Percentiles rank a stretch among this genome's conserved stretches.
These are phyloP conservation scores for Fusarium oxysporum DNA, from an alignment of 2,329 filamentous ascomycete genomes.

Conservation along the genomic window DNA sequence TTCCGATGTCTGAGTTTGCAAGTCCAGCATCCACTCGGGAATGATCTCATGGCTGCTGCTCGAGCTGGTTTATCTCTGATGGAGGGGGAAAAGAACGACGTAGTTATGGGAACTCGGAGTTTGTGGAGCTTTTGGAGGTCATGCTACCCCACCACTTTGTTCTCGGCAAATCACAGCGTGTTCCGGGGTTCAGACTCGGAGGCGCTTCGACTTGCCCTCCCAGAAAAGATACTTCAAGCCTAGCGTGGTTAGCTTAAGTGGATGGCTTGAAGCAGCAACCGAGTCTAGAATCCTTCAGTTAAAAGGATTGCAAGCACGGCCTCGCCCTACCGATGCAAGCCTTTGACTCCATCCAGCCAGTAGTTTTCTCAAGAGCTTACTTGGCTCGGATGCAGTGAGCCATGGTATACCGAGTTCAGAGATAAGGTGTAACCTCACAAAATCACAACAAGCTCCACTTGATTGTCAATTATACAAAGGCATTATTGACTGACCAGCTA, in stretches of 20 bases:
- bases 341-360: background rate
- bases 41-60: background rate
- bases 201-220: background rate
- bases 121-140: background rate
- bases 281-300: background rate
- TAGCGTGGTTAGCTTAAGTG: background rate
- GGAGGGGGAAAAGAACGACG: background rate
- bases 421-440: background rate
- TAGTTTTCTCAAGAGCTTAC: background rate
- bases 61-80: too few relatives aligned
- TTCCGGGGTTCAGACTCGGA: background rate
- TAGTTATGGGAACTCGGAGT: background rate
- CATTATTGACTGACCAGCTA: background rate
- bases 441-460: background rate
- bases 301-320: background rate
- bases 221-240: background rate
- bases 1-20: slow-evolving; percentile 5
- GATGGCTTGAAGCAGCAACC: background rate
- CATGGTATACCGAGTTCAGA: background rate
- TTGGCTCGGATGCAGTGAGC: background rate
- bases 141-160: background rate
- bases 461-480: fast-evolving
- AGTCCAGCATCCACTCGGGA: background rate
- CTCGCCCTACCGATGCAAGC: fast-evolving
- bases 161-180: background rate